Evolutionary conservation across 805 yeast species (phyloP).

Genomic region (Lachancea lanzarotensis): DNA sequence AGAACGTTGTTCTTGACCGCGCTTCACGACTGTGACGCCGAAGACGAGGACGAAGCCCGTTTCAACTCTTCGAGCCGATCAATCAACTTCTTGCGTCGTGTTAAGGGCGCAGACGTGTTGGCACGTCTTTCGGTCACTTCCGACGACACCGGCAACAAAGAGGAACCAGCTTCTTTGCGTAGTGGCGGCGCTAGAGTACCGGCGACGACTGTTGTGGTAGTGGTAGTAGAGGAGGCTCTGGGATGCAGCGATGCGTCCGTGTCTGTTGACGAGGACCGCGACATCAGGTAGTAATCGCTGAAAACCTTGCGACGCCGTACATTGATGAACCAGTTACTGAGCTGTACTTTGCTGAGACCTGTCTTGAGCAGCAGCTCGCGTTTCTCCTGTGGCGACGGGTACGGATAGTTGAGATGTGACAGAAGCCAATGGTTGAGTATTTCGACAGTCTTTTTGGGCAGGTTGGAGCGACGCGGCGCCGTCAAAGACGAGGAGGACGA

Average conservation of each 20-base stretch:
- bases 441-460: conserved; percentile 73
- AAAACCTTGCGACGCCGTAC: conserved; percentile 70
- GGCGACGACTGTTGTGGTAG: background rate
- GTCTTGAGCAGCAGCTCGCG: conserved; percentile 60
- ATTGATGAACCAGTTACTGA: conserved; percentile 83
- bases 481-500: background rate
- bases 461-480: conserved; percentile 36
- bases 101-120: conserved; percentile 19
- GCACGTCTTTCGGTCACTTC: background rate
- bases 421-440: conserved; percentile 68
- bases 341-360: conserved; percentile 73
- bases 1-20: background rate
- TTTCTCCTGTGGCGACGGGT: conserved; percentile 77
- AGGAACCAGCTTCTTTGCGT: background rate
- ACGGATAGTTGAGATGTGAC: conserved; percentile 71
- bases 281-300: conserved; percentile 26
- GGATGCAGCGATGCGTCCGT: conserved; percentile 13
- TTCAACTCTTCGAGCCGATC: conserved; percentile 32
- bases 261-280: conserved; percentile 5
- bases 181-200: too few species aligned
- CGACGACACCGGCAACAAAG: background rate
- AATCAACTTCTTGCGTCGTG: conserved; percentile 30
- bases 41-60: conserved; percentile 17
- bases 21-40: conserved; percentile 6
- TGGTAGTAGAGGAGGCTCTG: conserved; percentile 1